Base-by-base conservation (phyloP, 2,329 filamentous ascomycete genomes). In the Sporothrix phasma region DNA sequence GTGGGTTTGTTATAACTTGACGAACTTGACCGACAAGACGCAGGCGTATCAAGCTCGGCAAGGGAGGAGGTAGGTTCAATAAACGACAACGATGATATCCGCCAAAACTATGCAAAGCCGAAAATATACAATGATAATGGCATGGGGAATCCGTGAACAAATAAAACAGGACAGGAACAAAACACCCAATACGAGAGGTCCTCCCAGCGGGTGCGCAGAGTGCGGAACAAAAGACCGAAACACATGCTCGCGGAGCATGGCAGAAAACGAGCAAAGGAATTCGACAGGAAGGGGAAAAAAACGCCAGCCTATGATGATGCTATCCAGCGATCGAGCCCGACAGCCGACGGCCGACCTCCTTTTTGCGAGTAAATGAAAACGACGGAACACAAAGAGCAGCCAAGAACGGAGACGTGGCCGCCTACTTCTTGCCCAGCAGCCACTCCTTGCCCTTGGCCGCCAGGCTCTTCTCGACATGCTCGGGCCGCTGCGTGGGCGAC, bases 401-500 rank as follows among this genome's bases (percentile, higher is more conserved):
- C 22, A 29, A 29, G 53, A 53, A 45, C 3, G 31, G 4, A 31
- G 10, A 56, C 45, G 2, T 46, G 6, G 5, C 19, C 47, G 31
- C 17, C 62, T 59, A 66, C 75, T 79, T 80, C 74, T 79, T 82
- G 68, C 76, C 74, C 64, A 82, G 76, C 65, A 81, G 75, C 74
- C 77, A 78, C 67, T 77, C 76, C 74, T 78, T 81, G 67, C 79
- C 76, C 73, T 79, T 80, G 67, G 74, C 70, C 3, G 74, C 75
- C 59, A 78, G 68, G 22, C 69, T 69, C 67, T 71, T 69, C 22
- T 66, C 65, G n/a, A 70, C 10, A 10, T 37, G 67, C 41, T 68
- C 67, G 67, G 71, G 70, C 39, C 62, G 61, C 24, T 61, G 58
- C 10, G 11, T 26, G n/a, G 61, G 47, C 41, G 61, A 47, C 39